A percentile compares a stretch with the other conserved stretches of the same genome.
phyloP scores from a whole-genome alignment of 768 basidiomycete genomes.

The Auricularia sp. region DNA sequence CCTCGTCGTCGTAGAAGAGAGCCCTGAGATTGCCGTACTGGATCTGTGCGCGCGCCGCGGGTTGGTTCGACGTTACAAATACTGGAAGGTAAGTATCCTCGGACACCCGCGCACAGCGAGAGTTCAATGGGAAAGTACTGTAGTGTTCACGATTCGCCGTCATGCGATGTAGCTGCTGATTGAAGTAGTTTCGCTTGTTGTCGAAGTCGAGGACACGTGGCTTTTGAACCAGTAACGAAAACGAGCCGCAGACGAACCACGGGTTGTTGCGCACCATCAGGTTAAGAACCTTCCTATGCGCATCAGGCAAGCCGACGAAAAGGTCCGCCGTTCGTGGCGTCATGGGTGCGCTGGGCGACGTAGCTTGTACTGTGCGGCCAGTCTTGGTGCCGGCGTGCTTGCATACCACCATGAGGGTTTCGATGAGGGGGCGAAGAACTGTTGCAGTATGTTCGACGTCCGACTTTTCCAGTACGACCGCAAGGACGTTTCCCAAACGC shows the following conservation, averaged over 20 bases:
- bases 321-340: constrained; percentile 60
- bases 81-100: constrained; percentile 85
- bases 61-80: constrained; percentile 73
- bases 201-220: constrained; percentile 96
- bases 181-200: constrained; percentile 97
- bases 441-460: too few relatives aligned
- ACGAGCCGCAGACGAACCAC: constrained; percentile 94
- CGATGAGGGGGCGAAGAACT: constrained; percentile 33
- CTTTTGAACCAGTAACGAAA: constrained; percentile 91
- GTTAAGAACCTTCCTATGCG: constrained; percentile 88
- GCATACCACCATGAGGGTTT: constrained; percentile 96
- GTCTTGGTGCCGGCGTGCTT: constrained; percentile 67
- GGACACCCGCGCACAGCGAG: constrained; percentile 84
- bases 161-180: constrained; percentile 80
- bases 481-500: too few relatives aligned
- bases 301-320: constrained; percentile 87
- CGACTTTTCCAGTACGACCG: too few relatives aligned
- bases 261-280: constrained; percentile 98
- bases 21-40: constrained; percentile 96
- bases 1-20: constrained; percentile 94
- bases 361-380: constrained; percentile 45
- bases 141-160: constrained; percentile 73
- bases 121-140: constrained; percentile 75
- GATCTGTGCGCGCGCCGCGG: constrained; percentile 63
- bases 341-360: constrained; percentile 52